Percentiles rank a stretch among this genome's conserved stretches.
phyloP scores from a whole-genome alignment of 164 flowering plant species.

The Chloranthus sessilifolius region DNA sequence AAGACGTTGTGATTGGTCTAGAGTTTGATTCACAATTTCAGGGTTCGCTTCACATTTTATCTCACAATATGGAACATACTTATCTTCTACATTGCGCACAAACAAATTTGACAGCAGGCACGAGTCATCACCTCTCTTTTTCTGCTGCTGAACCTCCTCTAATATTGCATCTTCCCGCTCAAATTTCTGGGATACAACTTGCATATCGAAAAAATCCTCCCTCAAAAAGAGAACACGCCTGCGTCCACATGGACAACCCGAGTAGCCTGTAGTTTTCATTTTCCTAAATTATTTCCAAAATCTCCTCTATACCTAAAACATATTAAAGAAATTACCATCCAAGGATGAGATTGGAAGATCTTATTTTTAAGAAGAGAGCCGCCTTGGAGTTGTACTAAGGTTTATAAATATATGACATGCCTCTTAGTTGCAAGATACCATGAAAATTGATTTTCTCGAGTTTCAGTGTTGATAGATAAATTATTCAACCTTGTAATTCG shows the following conservation, averaged over 20 bases:
- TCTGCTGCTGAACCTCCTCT: conserved; percentile 33
- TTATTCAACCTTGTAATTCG: no score
- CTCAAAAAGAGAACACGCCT: conserved; percentile 47
- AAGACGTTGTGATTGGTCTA: conserved; percentile 9
- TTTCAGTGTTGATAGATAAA: no score
- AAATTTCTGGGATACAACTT: conserved; percentile 70
- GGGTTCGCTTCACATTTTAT: conserved; percentile 30
- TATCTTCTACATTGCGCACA: conserved; percentile 31
- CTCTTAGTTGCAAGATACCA: no score
- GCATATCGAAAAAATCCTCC: conserved; percentile 65
- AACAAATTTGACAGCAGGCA: conserved; percentile 25
- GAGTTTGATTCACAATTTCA: conserved; percentile 9
- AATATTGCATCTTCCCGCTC: conserved; percentile 55
- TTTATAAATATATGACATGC: no score
- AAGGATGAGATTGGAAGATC: no score
- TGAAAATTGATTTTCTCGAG: no score
- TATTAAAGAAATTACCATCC: no score
- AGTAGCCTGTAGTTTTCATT: no score
- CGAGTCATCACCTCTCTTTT: conserved; percentile 29
- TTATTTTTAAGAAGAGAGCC: no score
- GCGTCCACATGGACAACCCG: conserved; percentile 54
- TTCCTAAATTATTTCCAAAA: no score
- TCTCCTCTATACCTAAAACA: no score
- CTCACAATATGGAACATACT: conserved; percentile 69
- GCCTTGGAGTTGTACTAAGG: no score